Evolutionary conservation across 75 land plant genomes (phyloP).

Genomic region (Selaginella tamariscina): DNA sequence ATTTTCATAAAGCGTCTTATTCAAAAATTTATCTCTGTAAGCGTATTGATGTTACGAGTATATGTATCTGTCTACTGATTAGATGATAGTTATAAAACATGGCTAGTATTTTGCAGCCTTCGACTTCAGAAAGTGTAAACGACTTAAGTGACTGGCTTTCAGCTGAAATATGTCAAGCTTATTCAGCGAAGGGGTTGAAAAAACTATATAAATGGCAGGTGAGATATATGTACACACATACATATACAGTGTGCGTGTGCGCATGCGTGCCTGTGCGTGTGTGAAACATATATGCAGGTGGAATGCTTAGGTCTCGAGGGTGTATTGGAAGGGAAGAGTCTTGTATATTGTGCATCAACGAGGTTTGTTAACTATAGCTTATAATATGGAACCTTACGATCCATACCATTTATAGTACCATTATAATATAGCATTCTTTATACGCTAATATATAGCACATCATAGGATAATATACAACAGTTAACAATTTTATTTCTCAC

Average conservation of each 20-base stretch:
- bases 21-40: neutral
- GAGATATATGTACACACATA: neutral
- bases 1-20: neutral
- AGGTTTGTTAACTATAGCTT: conserved; percentile 34
- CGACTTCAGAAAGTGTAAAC: conserved; percentile 18
- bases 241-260: neutral
- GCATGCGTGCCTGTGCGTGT: neutral
- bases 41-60: neutral
- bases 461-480: neutral
- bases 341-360: conserved; percentile 96
- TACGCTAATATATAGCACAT: neutral
- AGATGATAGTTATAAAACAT: conserved; percentile 2
- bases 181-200: conserved; percentile 60
- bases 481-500: conserved; percentile 12
- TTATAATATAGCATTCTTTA: conserved; percentile 3
- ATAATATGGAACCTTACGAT: too few relatives aligned
- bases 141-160: conserved; percentile 79
- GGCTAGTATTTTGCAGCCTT: conserved; percentile 32
- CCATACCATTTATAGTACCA: neutral
- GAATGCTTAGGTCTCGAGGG: conserved; percentile 87
- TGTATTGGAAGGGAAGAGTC: conserved; percentile 74
- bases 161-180: conserved; percentile 46
- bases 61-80: neutral
- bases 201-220: conserved; percentile 97
- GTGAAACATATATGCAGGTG: conserved; percentile 42